Conservation (phyloP, 192 early-diverging fungal genomes). For the Dissophora globulifera region DNA sequence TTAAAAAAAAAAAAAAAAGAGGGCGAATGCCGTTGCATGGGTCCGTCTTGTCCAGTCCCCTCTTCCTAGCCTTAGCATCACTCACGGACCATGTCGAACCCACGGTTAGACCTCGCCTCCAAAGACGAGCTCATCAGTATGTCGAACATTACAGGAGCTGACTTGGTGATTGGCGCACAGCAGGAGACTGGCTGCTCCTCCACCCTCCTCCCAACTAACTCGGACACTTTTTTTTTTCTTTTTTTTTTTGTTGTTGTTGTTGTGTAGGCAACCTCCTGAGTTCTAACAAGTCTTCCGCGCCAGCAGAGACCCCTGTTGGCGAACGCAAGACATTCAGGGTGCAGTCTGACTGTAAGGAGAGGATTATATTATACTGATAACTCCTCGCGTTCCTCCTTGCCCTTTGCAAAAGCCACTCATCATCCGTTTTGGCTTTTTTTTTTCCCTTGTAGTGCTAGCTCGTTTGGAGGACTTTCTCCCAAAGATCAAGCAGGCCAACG, state of each 20-base stretch:
- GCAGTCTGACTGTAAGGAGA: constrained; percentile 40
- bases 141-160: neutral
- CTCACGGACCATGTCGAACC: constrained; percentile 25
- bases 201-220: no score
- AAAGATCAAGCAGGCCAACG: constrained; percentile 56
- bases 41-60: neutral
- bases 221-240: neutral
- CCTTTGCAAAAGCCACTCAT: neutral
- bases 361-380: no score
- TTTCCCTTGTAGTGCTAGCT: constrained; percentile 38
- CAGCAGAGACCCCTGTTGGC: constrained; percentile 38
- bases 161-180: neutral
- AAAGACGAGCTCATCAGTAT: constrained; percentile 48
- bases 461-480: constrained; percentile 61
- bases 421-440: neutral
- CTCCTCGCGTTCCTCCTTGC: neutral
- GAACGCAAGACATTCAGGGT: constrained; percentile 59
- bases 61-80: neutral
- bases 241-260: neutral
- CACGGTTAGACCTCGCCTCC: constrained; percentile 35
- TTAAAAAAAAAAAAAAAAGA: neutral
- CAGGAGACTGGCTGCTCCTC: neutral
- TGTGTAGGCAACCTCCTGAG: constrained; percentile 29
- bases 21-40: constrained; percentile 1
- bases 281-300: constrained; percentile 12